These are phyloP conservation scores for Trichosporon faecale DNA, from an alignment of 1,284 basidiomycete species.

Conservation along the genomic window DNA sequence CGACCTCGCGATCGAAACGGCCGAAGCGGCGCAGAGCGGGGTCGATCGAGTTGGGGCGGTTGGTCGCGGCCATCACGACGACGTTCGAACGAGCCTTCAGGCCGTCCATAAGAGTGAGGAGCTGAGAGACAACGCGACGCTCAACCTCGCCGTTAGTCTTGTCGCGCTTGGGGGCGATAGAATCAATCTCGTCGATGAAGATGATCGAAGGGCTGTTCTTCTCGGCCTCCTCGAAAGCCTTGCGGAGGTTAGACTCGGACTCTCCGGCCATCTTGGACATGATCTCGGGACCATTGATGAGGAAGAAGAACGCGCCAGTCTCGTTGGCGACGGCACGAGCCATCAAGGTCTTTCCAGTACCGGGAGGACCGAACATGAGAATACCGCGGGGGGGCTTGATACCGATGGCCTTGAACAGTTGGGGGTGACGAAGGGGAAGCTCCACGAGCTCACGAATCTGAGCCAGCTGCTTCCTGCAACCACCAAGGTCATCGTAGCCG, in stretches of 20 bases:
- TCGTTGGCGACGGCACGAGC: conserved; percentile 98
- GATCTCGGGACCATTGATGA: conserved; percentile 99
- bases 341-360: conserved; percentile 98
- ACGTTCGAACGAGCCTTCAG: conserved; percentile 98
- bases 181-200: conserved; percentile 96
- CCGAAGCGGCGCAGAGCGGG: conserved; percentile 97
- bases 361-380: conserved; percentile 92
- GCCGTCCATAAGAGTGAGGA: conserved; percentile 98
- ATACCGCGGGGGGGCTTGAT: conserved; percentile 99
- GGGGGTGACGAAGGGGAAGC: conserved; percentile 93
- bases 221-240: conserved; percentile 98
- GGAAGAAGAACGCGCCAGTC: conserved; percentile 99
- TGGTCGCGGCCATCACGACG: conserved; percentile 99
- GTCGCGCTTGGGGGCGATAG: conserved; percentile 98
- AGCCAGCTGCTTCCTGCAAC: conserved; percentile 98
- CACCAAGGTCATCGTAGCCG: conserved; percentile 98
- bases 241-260: conserved; percentile 92
- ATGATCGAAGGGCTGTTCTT: conserved; percentile 99
- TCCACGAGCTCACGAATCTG: conserved; percentile 96
- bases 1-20: conserved; percentile 98
- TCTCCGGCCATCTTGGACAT: conserved; percentile 99
- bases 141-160: conserved; percentile 99
- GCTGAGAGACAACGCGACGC: conserved; percentile 95
- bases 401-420: conserved; percentile 99
- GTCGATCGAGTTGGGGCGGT: conserved; percentile 95